Base-by-base conservation (phyloP, 2,329 filamentous ascomycete species). In the Aspergillus vadensis region DNA sequence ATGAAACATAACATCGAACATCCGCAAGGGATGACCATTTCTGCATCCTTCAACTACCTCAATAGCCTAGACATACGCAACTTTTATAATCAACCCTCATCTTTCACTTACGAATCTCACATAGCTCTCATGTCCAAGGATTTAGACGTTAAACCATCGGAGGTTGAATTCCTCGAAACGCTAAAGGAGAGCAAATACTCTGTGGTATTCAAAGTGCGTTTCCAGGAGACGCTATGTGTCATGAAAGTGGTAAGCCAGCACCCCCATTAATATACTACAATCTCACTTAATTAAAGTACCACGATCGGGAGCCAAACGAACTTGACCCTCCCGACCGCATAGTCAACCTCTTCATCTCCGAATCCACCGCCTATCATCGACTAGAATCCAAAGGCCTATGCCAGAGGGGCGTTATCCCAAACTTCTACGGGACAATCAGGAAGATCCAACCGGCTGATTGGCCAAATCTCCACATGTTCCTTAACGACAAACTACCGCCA, bases 351-450 rank as follows among this genome's bases (percentile, higher is more conserved):
- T 68, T 66, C 49, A 47, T 60, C 21, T 59, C 55, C 25, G 64
- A 68, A 36, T 60, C 57, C n/a, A 60, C 63, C 23, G 61, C 65
- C 2, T 68, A 68, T 41, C 32, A 48, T 9, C 62, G 59, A 4
- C 30, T 68, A n/a, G 64, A 68, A 57, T 44, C 43, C 10, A 66
- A 61, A 15, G 64, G 64, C 5, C 39, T 68, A n/a, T 68, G 63
- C 48, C 17, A 54, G 15, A 25, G 51, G 53, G 58, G 64, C 12
- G 55, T 63, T 17, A 19, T 67, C 49, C 63, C 65, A 7, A 56
- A 67, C 44, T 66, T 60, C 39, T 67, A 68, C 41, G 63, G 63
- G 0, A 60, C 57, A 10, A 59, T 66, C 1, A 59, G 12, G n/a
- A 48, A 65, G 6, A 64, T 65, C 8, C 41, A 65, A 17, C 52